Conservation (phyloP, 257 asterid species). For the Scutellaria barbata region DNA sequence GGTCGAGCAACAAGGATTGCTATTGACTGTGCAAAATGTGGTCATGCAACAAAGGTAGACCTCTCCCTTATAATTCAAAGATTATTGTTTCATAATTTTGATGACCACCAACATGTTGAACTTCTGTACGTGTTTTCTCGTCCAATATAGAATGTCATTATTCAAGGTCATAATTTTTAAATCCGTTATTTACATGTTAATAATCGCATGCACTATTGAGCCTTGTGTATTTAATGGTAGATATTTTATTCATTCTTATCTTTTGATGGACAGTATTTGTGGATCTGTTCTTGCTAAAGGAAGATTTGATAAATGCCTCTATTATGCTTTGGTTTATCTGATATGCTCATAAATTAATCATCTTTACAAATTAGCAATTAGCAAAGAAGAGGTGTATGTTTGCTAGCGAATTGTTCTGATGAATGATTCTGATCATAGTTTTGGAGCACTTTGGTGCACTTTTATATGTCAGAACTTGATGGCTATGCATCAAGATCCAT, state of each 20-base stretch:
- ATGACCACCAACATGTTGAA: constrained; percentile 1
- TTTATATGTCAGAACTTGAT: background rate
- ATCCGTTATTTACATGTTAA: background rate
- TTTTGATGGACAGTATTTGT: constrained; percentile 13
- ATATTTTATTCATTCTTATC: background rate
- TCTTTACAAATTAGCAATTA: background rate
- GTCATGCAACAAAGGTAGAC: constrained; percentile 83
- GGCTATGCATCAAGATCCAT: background rate
- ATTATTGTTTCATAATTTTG: constrained; percentile 4
- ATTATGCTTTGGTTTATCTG: background rate
- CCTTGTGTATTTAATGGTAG: background rate
- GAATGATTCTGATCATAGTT: background rate
- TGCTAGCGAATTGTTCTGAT: constrained; percentile 2
- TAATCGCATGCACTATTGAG: background rate
- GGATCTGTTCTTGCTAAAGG: constrained; percentile 3
- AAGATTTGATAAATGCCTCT: constrained; percentile 21
- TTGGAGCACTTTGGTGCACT: constrained; percentile 4
- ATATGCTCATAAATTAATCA: background rate
- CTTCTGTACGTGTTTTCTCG: background rate
- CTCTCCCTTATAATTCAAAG: constrained; percentile 1
- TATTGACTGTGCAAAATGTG: constrained; percentile 83
- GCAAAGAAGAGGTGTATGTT: constrained; percentile 4
- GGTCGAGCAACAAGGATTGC: constrained; percentile 89
- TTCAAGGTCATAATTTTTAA: constrained; percentile 7
- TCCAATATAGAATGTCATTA: background rate